Percentiles rank a stretch among this genome's conserved stretches.
Conservation (phyloP, 139 green algal genomes). For the Coccomyxa sp. region DNA sequence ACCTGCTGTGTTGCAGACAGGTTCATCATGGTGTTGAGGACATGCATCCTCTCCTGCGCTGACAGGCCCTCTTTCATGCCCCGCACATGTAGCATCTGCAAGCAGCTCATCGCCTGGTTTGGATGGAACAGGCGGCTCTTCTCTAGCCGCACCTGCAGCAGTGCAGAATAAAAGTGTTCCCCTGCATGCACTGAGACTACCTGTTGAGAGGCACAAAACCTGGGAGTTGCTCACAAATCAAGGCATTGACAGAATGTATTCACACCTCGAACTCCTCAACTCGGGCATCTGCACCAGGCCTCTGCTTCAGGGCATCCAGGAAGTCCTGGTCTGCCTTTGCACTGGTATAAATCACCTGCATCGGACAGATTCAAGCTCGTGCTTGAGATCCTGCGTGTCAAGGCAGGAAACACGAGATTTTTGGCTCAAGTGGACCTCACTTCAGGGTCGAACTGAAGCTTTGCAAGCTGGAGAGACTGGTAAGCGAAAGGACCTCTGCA, state of each 20-base stretch:
- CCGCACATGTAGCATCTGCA: constrained; percentile 17
- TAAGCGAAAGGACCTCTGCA: constrained; percentile 20
- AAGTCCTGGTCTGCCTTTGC: constrained; percentile 38
- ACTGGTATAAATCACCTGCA: constrained; percentile 45
- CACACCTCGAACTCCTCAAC: background rate
- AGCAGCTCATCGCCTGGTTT: constrained; percentile 1
- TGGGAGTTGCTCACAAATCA: background rate
- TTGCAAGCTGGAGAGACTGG: constrained; percentile 56
- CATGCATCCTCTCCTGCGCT: background rate
- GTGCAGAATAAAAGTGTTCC: no score
- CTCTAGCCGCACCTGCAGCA: constrained; percentile 25
- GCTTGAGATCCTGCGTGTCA: background rate
- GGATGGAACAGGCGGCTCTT: constrained; percentile 24
- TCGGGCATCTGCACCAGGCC: background rate
- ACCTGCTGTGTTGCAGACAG: background rate
- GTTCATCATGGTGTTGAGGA: constrained; percentile 1
- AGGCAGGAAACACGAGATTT: background rate
- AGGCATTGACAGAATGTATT: background rate
- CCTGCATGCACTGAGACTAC: background rate
- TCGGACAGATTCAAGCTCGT: background rate
- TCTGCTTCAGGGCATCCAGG: constrained; percentile 23
- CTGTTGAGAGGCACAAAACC: background rate
- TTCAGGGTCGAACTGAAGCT: constrained; percentile 37
- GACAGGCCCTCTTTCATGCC: constrained; percentile 7
- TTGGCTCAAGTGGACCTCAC: background rate